Percentiles rank a stretch among this genome's conserved stretches.
Conservation (phyloP, 208 protist genomes). For the Sergeia podlipaevii region DNA sequence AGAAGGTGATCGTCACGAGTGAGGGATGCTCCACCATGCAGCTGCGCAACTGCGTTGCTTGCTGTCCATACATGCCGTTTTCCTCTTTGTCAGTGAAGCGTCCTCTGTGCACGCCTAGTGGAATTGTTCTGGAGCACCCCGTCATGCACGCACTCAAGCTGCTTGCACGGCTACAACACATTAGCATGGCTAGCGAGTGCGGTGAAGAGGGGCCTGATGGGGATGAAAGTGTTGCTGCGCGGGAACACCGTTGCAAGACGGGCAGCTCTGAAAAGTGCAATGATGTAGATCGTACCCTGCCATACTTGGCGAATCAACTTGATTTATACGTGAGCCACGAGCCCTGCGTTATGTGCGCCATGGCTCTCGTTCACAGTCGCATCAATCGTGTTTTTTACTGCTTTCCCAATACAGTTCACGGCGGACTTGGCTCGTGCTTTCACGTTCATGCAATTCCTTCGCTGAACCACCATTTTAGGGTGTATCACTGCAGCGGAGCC, state of each 20-base stretch:
- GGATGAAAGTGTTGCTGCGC: no score
- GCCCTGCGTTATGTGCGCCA: constrained; percentile 93
- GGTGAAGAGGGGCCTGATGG: not conserved
- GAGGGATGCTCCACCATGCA: constrained; percentile 27
- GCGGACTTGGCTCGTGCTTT: constrained; percentile 62
- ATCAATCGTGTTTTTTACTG: constrained; percentile 81
- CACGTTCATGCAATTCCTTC: constrained; percentile 67
- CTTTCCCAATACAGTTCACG: constrained; percentile 57
- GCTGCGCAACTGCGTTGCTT: constrained; percentile 22
- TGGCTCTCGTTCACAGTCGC: constrained; percentile 93
- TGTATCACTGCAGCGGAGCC: constrained; percentile 42
- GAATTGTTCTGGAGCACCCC: constrained; percentile 61
- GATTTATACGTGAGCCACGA: constrained; percentile 90
- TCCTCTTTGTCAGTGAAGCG: not conserved
- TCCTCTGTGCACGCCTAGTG: not conserved
- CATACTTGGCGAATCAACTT: constrained; percentile 87
- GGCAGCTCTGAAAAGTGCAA: not conserved
- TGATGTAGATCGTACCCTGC: no score
- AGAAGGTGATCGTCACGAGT: constrained; percentile 42
- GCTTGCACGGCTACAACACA: constrained; percentile 32
- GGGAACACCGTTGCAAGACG: not conserved
- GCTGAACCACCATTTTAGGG: constrained; percentile 87
- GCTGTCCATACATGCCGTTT: constrained; percentile 27
- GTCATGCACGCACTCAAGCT: constrained; percentile 71
- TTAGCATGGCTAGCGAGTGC: no score